Evolutionary conservation across 2,329 filamentous ascomycete species (phyloP), one percentile per base, ranked within the genome.

Genomic region (Sarocladium oryzae): DNA sequence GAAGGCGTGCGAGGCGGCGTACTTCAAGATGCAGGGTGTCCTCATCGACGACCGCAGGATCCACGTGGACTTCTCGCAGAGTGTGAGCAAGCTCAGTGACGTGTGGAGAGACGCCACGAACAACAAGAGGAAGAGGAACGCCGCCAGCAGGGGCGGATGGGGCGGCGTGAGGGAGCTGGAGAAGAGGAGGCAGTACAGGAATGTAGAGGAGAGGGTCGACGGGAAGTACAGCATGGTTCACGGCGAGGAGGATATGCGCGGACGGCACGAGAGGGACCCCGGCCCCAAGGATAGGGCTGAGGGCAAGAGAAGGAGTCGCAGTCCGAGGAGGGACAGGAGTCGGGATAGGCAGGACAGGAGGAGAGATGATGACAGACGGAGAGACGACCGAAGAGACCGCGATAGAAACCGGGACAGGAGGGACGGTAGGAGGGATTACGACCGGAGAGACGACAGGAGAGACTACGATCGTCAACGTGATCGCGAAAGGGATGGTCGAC

Each of bases 11-110:
- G 93, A 99, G 69, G 83, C 88, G 50, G 93, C 93, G 2, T 99
- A 96, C 63, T 93, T 95, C 73, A 99, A 99, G 71, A 99, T 99
- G 93, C 90, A 99, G 66, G 89, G 86, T 2, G 92, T 97, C 2
- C 73, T 99, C 51, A 97, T 99, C 57, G 93, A 99, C 62, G 93
- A 99, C 61, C 88, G 96, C 57, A 85, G 93, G 37, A 99, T 99
- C 56, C 93, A 99, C 63, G 93, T 99, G 52, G 93, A 99, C 70
- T 99, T 99, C 69, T 96, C 91, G 10, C 93, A 99, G 71, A 96
- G 89, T 64, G 93, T 91, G 55, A 81, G 84, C 55, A 92, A 89
- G 64, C 72, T 99, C 7, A 93, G 89, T 41, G 89, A 95, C 56
- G 84, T 85, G 15, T 99, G 93, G 93, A 81, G 93, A 55, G 86